Evolutionary conservation across 177 flowering plant species (phyloP), one percentile per base, ranked within the genome.

Genomic region (Tripterygium wilfordii): DNA sequence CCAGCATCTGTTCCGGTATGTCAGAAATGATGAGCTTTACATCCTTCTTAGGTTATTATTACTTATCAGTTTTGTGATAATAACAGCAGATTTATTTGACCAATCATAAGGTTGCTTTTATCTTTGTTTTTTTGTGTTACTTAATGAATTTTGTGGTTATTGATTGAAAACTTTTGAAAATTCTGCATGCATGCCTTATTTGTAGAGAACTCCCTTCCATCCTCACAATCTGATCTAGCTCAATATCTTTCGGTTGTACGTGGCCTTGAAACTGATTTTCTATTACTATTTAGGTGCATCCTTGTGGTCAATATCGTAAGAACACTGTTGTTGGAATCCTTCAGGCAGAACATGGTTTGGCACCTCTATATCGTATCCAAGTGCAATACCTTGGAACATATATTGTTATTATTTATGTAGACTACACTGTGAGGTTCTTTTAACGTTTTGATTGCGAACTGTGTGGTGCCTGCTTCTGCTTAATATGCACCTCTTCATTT

Each of bases 301-400:
- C 98, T 17, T 92, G 96, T 78, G 98, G 98, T 38, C 98, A 88
- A 61, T 92, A 92, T 67, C 88, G 96, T 19, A 88, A 92, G 69
- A 92, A 92, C 58, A 88, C 98, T 15, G 69, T 92, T 47, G 82
- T 88, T 42, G 98, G 96, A 52, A 92, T 92, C 50, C 86, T 92
- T 52, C 71, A 88, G 63, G 98, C 96, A 31, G 98, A 92, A 52
- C 74, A 82, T 73, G 88, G 52, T 60, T 58, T 92, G 65, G 77
- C 91, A 38, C 96, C 96, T 61, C 57, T 91, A 42, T 88, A 82
- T 68, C 98, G 96, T 91, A 91, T 91, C 96, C 96, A 45, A 12
- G 40, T 9, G 32, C 43, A 14, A 8, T 29, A 19, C 16, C 15
- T 45, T 30, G 33, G 33, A 30, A 12, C 33, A 30, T 30, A 12